Conservation (phyloP, 495 filamentous ascomycete species). For the Aspergillus biplanus region DNA sequence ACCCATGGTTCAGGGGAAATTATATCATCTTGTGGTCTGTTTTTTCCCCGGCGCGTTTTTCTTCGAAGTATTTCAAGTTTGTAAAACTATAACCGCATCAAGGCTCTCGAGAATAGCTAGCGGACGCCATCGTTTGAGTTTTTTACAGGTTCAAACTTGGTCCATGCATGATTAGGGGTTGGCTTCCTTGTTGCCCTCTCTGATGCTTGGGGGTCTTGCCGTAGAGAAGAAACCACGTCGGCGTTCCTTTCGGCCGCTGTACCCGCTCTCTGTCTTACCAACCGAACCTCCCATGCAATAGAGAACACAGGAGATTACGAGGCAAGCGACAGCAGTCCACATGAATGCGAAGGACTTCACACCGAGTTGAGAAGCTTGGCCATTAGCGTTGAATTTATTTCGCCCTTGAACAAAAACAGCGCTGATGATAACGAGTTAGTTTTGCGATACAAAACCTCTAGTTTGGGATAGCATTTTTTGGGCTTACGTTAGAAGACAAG, state of each 20-base stretch:
- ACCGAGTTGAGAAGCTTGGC: constrained; percentile 65
- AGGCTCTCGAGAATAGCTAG: no score
- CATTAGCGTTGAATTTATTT: constrained; percentile 63
- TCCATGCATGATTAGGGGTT: constrained; percentile 29
- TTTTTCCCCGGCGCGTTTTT: no score
- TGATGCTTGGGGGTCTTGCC: constrained; percentile 39
- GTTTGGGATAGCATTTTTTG: neutral
- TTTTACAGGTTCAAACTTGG: neutral
- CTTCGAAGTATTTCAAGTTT: no score
- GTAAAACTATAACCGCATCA: no score
- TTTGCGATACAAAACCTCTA: neutral
- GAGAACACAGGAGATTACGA: constrained; percentile 70
- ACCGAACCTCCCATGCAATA: constrained; percentile 62
- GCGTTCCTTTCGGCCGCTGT: constrained; percentile 46
- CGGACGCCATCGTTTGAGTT: no score
- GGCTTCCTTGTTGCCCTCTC: constrained; percentile 40
- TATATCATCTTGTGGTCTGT: no score
- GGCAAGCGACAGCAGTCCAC: constrained; percentile 75
- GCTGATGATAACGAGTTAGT: constrained; percentile 38
- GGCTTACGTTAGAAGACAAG: constrained; percentile 73
- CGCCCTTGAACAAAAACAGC: constrained; percentile 79
- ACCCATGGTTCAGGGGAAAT: no score
- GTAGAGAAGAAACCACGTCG: constrained; percentile 50
- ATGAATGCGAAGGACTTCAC: constrained; percentile 80
- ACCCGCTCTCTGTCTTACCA: constrained; percentile 41